phyloP scores from a whole-genome alignment of 2,329 filamentous ascomycete genomes.

The Colletotrichum noveboracense region DNA sequence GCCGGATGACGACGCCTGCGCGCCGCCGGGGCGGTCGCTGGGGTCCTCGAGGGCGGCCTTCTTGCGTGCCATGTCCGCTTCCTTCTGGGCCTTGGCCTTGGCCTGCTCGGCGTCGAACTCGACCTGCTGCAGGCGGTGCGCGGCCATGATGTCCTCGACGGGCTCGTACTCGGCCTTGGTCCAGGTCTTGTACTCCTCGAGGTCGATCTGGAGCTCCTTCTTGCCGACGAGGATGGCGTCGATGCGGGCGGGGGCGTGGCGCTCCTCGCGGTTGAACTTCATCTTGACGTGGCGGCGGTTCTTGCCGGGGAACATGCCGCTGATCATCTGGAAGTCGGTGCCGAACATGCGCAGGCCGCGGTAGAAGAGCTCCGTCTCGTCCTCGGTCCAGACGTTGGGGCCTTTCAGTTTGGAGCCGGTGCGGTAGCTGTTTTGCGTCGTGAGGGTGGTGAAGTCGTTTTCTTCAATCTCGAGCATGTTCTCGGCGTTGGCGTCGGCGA shows the following conservation, averaged over 20 bases:
- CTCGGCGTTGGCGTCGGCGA: slow-evolving; percentile 57
- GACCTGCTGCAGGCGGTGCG: slow-evolving; percentile 53
- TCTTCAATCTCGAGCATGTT: slow-evolving; percentile 73
- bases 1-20: not conserved
- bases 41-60: slow-evolving; percentile 54
- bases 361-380: slow-evolving; percentile 78
- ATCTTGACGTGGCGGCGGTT: slow-evolving; percentile 78
- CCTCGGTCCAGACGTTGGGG: slow-evolving; percentile 72
- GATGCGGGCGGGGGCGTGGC: slow-evolving; percentile 66
- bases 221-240: slow-evolving; percentile 67
- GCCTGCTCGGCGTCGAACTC: slow-evolving; percentile 50
- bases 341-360: slow-evolving; percentile 77
- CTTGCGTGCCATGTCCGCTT: slow-evolving; percentile 52
- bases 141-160: slow-evolving; percentile 60
- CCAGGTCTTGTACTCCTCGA: slow-evolving; percentile 64
- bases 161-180: slow-evolving; percentile 57
- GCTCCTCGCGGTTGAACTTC: slow-evolving; percentile 84
- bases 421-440: slow-evolving; percentile 72
- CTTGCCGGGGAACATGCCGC: slow-evolving; percentile 74
- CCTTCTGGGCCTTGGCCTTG: slow-evolving; percentile 49
- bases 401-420: slow-evolving; percentile 65
- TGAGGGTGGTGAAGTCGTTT: slow-evolving; percentile 76
- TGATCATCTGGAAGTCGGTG: slow-evolving; percentile 83
- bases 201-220: slow-evolving; percentile 61
- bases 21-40: slow-evolving; percentile 26